Percentiles rank a stretch among this genome's conserved stretches.
Evolutionary conservation across 148 eudicot species (phyloP).

Genomic region (Cornus controversa): DNA sequence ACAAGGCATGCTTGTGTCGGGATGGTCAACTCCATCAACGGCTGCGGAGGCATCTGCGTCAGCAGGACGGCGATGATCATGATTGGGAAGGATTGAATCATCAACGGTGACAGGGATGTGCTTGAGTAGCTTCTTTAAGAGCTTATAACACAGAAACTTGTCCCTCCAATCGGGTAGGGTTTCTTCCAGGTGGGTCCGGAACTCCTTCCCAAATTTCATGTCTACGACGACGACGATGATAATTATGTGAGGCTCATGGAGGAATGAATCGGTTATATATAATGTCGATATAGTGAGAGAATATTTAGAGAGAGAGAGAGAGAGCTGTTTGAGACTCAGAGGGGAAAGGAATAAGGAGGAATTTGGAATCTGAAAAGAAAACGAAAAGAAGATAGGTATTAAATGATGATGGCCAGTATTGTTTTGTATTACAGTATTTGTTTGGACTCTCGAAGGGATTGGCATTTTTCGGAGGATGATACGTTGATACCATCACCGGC

Average conservation of each 20-base stretch:
- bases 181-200: constrained; percentile 68
- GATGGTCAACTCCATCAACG: not conserved
- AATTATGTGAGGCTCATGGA: not conserved
- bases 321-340: constrained; percentile 22
- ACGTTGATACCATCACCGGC: too few relatives aligned
- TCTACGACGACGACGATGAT: too few relatives aligned
- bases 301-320: constrained; percentile 1
- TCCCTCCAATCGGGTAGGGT: constrained; percentile 91
- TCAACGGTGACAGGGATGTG: constrained; percentile 30
- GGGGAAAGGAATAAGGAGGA: not conserved
- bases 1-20: constrained; percentile 16
- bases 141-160: constrained; percentile 80
- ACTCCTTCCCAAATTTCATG: constrained; percentile 94
- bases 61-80: not conserved
- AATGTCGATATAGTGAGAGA: not conserved
- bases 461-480: too few relatives aligned
- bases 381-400: too few relatives aligned
- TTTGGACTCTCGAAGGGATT: too few relatives aligned
- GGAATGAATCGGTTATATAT: too few relatives aligned
- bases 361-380: too few relatives aligned
- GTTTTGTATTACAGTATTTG: too few relatives aligned
- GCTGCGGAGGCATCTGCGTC: not conserved
- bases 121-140: constrained; percentile 79
- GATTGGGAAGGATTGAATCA: not conserved
- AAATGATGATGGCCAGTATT: too few relatives aligned